These are phyloP conservation scores for Hemileccinum impolitum DNA, from an alignment of 768 basidiomycete genomes.

Conservation along the genomic window DNA sequence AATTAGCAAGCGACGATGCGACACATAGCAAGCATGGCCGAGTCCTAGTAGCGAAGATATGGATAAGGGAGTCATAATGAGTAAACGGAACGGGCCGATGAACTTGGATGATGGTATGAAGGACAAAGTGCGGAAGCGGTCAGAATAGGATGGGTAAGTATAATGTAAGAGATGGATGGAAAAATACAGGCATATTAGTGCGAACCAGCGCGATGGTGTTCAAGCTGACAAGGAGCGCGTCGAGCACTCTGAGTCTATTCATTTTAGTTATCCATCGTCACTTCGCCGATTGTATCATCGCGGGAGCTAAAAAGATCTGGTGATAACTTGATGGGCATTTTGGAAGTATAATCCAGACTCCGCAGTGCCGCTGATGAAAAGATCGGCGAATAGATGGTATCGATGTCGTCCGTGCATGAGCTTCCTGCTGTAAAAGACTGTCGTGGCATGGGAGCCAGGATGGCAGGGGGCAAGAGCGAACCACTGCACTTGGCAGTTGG, in stretches of 20 bases:
- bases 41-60: not conserved
- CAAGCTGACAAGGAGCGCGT: constrained; percentile 5
- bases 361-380: constrained; percentile 6
- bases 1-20: not conserved
- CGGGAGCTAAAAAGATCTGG: constrained; percentile 3
- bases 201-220: constrained; percentile 14
- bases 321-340: constrained; percentile 10
- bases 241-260: constrained; percentile 3
- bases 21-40: constrained; percentile 1
- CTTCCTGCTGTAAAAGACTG: constrained; percentile 15
- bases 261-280: constrained; percentile 20
- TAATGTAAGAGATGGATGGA: constrained; percentile 11
- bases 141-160: constrained; percentile 11
- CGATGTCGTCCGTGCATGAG: not conserved
- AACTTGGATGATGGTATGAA: not conserved
- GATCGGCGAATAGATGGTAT: not conserved
- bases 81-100: not conserved
- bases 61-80: not conserved
- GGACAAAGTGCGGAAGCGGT: not conserved
- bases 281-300: constrained; percentile 13
- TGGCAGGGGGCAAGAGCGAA: constrained; percentile 18
- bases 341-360: constrained; percentile 8
- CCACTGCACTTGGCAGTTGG: constrained; percentile 16
- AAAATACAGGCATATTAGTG: constrained; percentile 3
- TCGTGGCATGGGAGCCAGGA: constrained; percentile 16